These are phyloP conservation scores for Xylariaceae sp. DNA, from an alignment of 2,329 filamentous ascomycete species.

Conservation along the genomic window DNA sequence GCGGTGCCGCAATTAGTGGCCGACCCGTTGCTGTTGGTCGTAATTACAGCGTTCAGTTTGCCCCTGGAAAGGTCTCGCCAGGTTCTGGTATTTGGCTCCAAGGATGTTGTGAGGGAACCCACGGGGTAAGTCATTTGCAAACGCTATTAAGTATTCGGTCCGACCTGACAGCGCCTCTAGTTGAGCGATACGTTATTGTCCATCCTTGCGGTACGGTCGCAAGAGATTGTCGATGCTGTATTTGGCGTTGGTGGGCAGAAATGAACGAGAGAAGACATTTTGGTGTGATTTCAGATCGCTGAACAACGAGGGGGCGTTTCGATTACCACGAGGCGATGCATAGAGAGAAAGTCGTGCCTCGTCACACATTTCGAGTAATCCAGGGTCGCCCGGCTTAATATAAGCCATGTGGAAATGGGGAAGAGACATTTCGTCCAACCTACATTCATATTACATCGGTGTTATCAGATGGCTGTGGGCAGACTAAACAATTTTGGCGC, in stretches of 20 bases:
- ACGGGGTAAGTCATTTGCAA: conserved; percentile 63
- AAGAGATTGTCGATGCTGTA: conserved; percentile 29
- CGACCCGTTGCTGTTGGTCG: conserved; percentile 50
- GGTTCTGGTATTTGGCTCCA: conserved; percentile 86
- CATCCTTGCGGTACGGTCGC: conserved; percentile 27
- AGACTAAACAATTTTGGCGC: no score
- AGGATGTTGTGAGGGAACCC: conserved; percentile 87
- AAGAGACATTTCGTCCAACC: neutral
- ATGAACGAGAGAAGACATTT: conserved; percentile 2
- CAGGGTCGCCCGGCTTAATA: neutral
- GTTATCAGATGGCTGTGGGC: no score
- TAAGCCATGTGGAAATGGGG: neutral
- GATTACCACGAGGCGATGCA: neutral
- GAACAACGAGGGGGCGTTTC: neutral
- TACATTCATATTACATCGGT: neutral
- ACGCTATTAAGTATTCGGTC: neutral
- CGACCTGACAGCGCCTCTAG: conserved; percentile 13
- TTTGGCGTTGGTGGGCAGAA: conserved; percentile 18
- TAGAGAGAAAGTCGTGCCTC: conserved; percentile 8
- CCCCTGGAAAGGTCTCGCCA: conserved; percentile 59
- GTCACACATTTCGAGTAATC: neutral
- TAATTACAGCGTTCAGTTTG: conserved; percentile 74
- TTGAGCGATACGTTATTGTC: conserved; percentile 29
- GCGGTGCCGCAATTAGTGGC: conserved; percentile 45
- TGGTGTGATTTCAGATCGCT: neutral